phyloP scores from a whole-genome alignment of 2,329 filamentous ascomycete genomes.

The Colletotrichum truncatum region DNA sequence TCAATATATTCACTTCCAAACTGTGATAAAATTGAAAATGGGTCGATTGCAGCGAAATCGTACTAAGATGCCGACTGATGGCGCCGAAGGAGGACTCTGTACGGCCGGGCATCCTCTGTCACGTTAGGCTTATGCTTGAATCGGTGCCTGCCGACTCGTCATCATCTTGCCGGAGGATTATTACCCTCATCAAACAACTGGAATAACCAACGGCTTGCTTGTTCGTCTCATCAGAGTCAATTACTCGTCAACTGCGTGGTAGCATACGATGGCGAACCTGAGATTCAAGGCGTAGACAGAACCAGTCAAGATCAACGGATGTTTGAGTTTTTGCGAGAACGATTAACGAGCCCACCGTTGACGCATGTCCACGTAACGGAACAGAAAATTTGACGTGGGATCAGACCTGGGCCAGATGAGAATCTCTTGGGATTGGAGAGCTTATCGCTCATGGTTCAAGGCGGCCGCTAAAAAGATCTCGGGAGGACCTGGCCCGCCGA shows the following conservation, averaged over 20 bases:
- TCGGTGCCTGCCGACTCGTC: slow-evolving; percentile 15
- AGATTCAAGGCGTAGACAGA: background rate
- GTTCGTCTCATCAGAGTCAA: slow-evolving; percentile 29
- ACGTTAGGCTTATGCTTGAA: background rate
- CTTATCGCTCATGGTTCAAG: slow-evolving; percentile 13
- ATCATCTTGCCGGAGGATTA: slow-evolving; percentile 8
- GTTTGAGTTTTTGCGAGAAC: slow-evolving; percentile 28
- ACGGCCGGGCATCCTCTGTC: background rate
- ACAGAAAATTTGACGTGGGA: slow-evolving; percentile 1
- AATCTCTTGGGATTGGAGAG: slow-evolving; percentile 11
- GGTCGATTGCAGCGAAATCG: background rate
- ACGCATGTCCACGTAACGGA: slow-evolving; percentile 24
- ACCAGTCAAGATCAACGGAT: background rate
- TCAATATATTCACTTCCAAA: background rate
- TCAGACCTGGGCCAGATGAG: slow-evolving; percentile 14
- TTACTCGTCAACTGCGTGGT: background rate
- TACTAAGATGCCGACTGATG: background rate
- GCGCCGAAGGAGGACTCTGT: background rate
- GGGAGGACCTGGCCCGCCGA: slow-evolving; percentile 13
- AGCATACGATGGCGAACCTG: background rate
- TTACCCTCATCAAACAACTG: background rate
- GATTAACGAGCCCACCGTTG: slow-evolving; percentile 18
- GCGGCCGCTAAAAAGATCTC: slow-evolving; percentile 15
- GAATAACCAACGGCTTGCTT: background rate
- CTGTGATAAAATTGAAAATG: background rate